Evolutionary conservation across 805 yeast species (phyloP).

Genomic region (Yarrowia divulgata): DNA sequence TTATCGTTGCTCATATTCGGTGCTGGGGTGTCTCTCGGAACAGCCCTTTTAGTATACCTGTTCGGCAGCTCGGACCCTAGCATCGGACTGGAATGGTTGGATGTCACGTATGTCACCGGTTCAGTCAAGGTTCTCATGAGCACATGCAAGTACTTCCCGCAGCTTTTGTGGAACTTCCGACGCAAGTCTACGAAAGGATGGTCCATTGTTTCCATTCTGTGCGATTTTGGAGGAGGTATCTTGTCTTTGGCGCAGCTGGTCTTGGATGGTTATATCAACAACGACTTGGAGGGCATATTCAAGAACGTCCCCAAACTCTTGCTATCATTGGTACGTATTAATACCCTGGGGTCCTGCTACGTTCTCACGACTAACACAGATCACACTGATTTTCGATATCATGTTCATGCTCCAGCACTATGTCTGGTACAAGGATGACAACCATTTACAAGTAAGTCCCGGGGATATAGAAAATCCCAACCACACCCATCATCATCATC

Average conservation of each 20-base stretch:
- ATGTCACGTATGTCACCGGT: constrained; percentile 55
- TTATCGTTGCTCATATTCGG: constrained; percentile 44
- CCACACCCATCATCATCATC: constrained; percentile 16
- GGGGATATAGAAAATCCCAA: not conserved
- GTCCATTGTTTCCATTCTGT: constrained; percentile 52
- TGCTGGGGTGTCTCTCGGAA: constrained; percentile 43
- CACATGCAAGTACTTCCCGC: constrained; percentile 59
- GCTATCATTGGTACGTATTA: constrained; percentile 51
- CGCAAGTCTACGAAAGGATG: constrained; percentile 58
- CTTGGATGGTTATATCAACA: constrained; percentile 52
- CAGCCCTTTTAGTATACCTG: constrained; percentile 44
- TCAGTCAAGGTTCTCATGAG: constrained; percentile 57
- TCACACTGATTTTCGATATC: constrained; percentile 49
- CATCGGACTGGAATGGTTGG: constrained; percentile 46
- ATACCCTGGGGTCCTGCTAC: not conserved
- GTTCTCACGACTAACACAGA: constrained; percentile 35
- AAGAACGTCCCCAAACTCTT: constrained; percentile 58
- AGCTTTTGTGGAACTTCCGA: constrained; percentile 53
- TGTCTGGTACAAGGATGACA: constrained; percentile 21
- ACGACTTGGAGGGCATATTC: constrained; percentile 48
- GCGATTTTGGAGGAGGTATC: constrained; percentile 56
- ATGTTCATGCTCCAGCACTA: constrained; percentile 49
- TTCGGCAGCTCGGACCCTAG: constrained; percentile 14
- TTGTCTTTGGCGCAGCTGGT: constrained; percentile 54
- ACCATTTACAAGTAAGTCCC: constrained; percentile 21